Conservation (phyloP, 2,329 filamentous ascomycete genomes). For the Zymoseptoria tritici region DNA sequence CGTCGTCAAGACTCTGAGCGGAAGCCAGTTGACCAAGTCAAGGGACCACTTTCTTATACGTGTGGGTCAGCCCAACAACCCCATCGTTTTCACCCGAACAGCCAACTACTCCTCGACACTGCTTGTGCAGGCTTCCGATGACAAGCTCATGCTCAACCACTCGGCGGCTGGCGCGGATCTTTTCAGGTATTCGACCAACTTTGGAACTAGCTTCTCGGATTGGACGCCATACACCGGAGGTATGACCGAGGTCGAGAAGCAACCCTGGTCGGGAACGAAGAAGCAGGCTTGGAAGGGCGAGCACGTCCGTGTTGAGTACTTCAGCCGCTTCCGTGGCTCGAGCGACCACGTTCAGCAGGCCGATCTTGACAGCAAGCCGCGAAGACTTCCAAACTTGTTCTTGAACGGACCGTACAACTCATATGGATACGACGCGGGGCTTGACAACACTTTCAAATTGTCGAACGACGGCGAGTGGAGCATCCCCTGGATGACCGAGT, state of each 20-base stretch:
- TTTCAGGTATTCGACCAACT: conserved; percentile 55
- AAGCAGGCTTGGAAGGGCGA: conserved; percentile 52
- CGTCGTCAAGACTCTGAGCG: conserved; percentile 41
- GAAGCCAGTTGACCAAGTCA: conserved; percentile 38
- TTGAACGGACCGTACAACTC: conserved; percentile 55
- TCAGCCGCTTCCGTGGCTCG: conserved; percentile 49
- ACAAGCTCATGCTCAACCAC: conserved; percentile 33
- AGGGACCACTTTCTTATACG: conserved; percentile 54
- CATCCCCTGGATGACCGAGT: conserved; percentile 53
- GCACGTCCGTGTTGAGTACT: conserved; percentile 56
- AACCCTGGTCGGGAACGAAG: conserved; percentile 46
- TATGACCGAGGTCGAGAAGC: conserved; percentile 40
- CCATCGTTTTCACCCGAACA: conserved; percentile 47
- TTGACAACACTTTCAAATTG: conserved; percentile 45
- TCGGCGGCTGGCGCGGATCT: conserved; percentile 52
- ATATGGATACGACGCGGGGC: conserved; percentile 54
- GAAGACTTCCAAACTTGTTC: conserved; percentile 55
- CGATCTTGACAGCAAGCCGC: conserved; percentile 37
- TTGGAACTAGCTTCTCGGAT: conserved; percentile 49
- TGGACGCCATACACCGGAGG: conserved; percentile 49
- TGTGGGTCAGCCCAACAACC: conserved; percentile 49
- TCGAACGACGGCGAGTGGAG: conserved; percentile 44
- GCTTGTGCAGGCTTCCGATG: not conserved
- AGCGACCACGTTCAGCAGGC: conserved; percentile 53
- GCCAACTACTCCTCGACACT: conserved; percentile 49